A percentile compares a stretch with the other conserved stretches of the same genome.
phyloP scores from a whole-genome alignment of 1,284 basidiomycete species.

The Coniferiporia weirii region DNA sequence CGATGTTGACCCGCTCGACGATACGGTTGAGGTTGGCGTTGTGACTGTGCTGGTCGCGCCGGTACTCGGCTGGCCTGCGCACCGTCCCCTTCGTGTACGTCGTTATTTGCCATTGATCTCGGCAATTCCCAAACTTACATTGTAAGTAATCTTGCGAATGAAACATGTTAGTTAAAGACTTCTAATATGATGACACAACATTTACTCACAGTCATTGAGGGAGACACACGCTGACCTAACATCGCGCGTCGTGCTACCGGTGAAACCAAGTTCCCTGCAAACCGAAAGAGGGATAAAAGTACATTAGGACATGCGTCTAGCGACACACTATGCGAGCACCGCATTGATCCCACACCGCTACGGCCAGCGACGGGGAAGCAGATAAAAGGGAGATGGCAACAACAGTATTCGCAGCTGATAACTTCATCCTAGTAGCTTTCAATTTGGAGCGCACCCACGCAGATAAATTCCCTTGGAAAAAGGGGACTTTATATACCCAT shows the following conservation, averaged over 20 bases:
- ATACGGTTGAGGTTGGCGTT: conserved; percentile 14
- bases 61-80: background rate
- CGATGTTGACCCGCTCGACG: conserved; percentile 7
- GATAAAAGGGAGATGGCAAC: conserved; percentile 26
- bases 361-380: conserved; percentile 25
- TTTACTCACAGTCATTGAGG: conserved; percentile 24
- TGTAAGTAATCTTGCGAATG: conserved; percentile 3
- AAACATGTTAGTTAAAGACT: background rate
- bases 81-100: background rate
- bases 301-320: background rate
- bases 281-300: background rate
- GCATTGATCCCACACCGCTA: conserved; percentile 30
- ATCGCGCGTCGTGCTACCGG: conserved; percentile 28
- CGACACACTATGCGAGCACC: conserved; percentile 23
- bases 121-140: background rate
- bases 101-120: background rate
- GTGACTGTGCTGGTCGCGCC: conserved; percentile 12
- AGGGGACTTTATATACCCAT: background rate
- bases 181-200: background rate
- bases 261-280: conserved; percentile 25
- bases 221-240: conserved; percentile 24
- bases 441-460: background rate
- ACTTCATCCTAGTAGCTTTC: conserved; percentile 5
- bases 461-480: background rate
- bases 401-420: conserved; percentile 16